phyloP scores from a whole-genome alignment of 805 yeast genomes.

The Lipomyces sp. region DNA sequence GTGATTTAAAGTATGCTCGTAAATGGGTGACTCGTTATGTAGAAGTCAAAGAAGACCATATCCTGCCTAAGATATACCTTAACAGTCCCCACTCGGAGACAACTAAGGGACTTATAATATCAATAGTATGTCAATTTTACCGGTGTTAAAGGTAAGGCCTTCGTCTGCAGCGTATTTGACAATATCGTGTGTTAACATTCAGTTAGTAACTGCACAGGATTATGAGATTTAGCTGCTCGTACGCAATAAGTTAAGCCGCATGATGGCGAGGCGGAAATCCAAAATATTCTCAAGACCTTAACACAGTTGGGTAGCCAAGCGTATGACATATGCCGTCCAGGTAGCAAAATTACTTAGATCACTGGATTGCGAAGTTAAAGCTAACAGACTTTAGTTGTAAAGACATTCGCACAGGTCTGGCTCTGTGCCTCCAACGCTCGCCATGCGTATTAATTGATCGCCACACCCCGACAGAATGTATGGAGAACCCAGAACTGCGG shows the following conservation, averaged over 20 bases:
- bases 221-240: too few species aligned
- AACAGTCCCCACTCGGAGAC: conserved; percentile 2
- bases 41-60: conserved; percentile 14
- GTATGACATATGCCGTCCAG: conserved; percentile 26
- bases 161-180: too few species aligned
- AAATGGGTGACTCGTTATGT: conserved; percentile 12
- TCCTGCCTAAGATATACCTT: conserved; percentile 1
- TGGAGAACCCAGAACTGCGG: conserved; percentile 76
- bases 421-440: conserved; percentile 91
- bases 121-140: neutral
- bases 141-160: neutral
- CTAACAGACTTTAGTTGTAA: conserved; percentile 64
- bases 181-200: too few species aligned
- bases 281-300: too few species aligned
- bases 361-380: neutral
- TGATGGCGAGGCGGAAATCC: too few species aligned
- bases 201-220: too few species aligned
- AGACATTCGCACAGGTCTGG: conserved; percentile 93
- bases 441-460: conserved; percentile 94
- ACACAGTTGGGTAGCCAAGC: neutral
- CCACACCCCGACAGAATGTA: conserved; percentile 85
- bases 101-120: neutral
- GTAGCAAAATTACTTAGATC: neutral
- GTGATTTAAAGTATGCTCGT: conserved; percentile 13
- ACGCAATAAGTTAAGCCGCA: too few species aligned